Conservation (phyloP, 176 grass and related monocot genomes). For the Melocanna baccifera region DNA sequence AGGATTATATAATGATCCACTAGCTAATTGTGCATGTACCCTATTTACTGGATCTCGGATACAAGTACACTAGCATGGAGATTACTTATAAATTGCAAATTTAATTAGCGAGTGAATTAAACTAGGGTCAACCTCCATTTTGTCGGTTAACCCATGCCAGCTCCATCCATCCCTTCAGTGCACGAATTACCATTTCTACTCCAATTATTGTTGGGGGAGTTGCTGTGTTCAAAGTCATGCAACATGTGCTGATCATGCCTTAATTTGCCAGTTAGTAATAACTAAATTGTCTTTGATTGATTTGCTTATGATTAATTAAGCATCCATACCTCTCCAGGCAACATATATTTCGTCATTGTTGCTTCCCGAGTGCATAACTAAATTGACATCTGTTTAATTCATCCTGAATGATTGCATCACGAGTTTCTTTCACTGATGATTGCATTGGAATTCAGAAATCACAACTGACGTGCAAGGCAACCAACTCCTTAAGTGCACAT, state of each 20-base stretch:
- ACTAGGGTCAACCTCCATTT: conserved; percentile 13
- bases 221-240: background rate
- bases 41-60: conserved; percentile 23
- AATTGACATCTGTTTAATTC: conserved; percentile 7
- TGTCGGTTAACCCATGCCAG: conserved; percentile 27
- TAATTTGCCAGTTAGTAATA: conserved; percentile 3
- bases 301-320: background rate
- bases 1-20: background rate
- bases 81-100: background rate
- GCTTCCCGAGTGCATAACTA: background rate
- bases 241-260: conserved; percentile 1
- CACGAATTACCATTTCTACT: background rate
- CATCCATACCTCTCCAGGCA: background rate
- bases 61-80: background rate
- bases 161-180: background rate
- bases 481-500: conserved; percentile 23
- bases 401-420: conserved; percentile 24
- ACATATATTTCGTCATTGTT: conserved; percentile 16
- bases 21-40: conserved; percentile 12
- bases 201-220: background rate
- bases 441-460: background rate
- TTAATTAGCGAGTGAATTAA: background rate
- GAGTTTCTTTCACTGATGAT: conserved; percentile 5
- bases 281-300: conserved; percentile 8
- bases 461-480: background rate